A percentile compares a stretch with the other conserved stretches of the same genome.
Conservation (phyloP, 176 grass and related monocot species). For the Zea mays region Zm-B73-REFERENCE-NAM-5.0 NC_050101.1:102916001-102916500, state of each 20-base stretch:
- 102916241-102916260: background rate
- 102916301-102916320: background rate
- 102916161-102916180: background rate
- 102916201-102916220: background rate
- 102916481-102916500: background rate
- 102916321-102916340: background rate
- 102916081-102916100: slow-evolving; percentile 10
- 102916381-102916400: background rate
- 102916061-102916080: slow-evolving; percentile 76
- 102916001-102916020: slow-evolving; percentile 75
- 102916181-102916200: background rate
- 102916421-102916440: background rate
- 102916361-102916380: background rate
- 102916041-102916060: slow-evolving; percentile 84
- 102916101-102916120: slow-evolving; percentile 3
- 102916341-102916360: background rate
- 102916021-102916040: slow-evolving; percentile 71
- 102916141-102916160: background rate
- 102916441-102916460: background rate
- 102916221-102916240: no score
- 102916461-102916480: background rate
- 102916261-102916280: background rate
- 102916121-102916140: background rate
- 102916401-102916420: background rate
- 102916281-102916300: background rate